Base-by-base conservation (phyloP, 768 basidiomycete species). In the Termitomyces eurrhizus region DNA sequence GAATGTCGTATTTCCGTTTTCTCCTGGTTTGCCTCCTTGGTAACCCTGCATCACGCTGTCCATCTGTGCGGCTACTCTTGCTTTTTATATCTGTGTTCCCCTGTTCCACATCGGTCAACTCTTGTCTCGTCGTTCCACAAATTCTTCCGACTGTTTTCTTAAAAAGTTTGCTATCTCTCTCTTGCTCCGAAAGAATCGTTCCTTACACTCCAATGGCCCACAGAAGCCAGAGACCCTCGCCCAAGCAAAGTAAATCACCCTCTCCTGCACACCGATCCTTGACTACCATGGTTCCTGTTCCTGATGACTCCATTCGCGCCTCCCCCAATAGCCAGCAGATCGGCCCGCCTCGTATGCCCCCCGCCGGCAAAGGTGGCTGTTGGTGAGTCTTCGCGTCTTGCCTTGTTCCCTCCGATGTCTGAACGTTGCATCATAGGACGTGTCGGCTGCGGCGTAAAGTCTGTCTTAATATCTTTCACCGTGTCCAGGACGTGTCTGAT, bases 381-480 rank as follows among this genome's bases (percentile, higher is more conserved):
- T 92, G 90, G 90, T 90, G 70, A 69, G 89, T 80, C 5, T 14
- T 57, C 64, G 37, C 60, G 42, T 44, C 57, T 59, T 44, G 55
- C 46, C 21, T 7, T 26, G 12, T 62, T 53, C 44, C 51, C 53
- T 57, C 61, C 56, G 58, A 53, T 44, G 57, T 46, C 53, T 59
- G 56, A 64, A 60, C 61, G 8, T 61, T 21, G 42, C 46, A 58
- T 44, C 3, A 49, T 60, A 93, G 91, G 91, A 93, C 91, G 55
- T 93, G 91, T 74, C 84, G 91, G 33, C 75, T 93, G 48, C 84
- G 91, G 63, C 81, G 91, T 77, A 93, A 92, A 80, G 90, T 92
- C 66, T 62, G 80, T 70, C 59, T 51, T 36, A 18, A 52, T 55
- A 58, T 33, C 42, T 52, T 57, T 51, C 3, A 36, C 21, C 57